A percentile compares a stretch with the other conserved stretches of the same genome.
These are phyloP conservation scores for Apiotrichum domesticum DNA, from an alignment of 1,284 basidiomycete genomes.

Conservation along the genomic window DNA sequence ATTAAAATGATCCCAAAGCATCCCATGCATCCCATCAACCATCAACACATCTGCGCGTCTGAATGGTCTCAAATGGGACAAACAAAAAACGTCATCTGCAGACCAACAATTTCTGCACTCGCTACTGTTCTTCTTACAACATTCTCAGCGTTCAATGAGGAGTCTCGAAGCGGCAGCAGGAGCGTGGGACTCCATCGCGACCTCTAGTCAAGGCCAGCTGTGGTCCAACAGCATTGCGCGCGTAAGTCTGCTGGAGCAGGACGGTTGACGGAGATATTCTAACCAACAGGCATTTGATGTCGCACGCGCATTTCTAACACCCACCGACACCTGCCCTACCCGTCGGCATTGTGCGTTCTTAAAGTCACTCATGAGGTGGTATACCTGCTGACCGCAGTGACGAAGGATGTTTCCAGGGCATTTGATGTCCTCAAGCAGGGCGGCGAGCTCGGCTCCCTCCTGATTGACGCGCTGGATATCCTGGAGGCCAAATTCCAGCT, in stretches of 20 bases:
- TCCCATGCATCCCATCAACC: no score
- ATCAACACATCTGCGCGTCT: no score
- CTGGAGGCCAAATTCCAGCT: slow-evolving; percentile 32
- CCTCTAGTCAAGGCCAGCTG: slow-evolving; percentile 15
- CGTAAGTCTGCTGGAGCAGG: background rate
- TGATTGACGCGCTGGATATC: slow-evolving; percentile 16
- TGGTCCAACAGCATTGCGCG: background rate
- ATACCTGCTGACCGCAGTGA: background rate
- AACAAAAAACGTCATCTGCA: no score
- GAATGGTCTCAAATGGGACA: no score
- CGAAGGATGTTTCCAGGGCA: slow-evolving; percentile 20
- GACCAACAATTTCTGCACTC: no score
- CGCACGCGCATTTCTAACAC: slow-evolving; percentile 17
- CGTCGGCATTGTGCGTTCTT: background rate
- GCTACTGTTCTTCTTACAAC: no score
- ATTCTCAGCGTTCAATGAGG: background rate
- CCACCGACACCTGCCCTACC: background rate
- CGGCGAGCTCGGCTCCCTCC: slow-evolving; percentile 17
- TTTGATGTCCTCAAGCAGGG: slow-evolving; percentile 16
- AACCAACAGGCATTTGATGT: slow-evolving; percentile 20
- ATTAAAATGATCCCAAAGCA: no score
- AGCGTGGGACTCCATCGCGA: background rate
- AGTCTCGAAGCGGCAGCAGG: background rate
- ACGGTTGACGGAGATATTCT: background rate
- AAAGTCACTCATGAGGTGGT: no score